phyloP scores from a whole-genome alignment of 352 stramenopile species.

The Phytophthora podocarpi region DNA sequence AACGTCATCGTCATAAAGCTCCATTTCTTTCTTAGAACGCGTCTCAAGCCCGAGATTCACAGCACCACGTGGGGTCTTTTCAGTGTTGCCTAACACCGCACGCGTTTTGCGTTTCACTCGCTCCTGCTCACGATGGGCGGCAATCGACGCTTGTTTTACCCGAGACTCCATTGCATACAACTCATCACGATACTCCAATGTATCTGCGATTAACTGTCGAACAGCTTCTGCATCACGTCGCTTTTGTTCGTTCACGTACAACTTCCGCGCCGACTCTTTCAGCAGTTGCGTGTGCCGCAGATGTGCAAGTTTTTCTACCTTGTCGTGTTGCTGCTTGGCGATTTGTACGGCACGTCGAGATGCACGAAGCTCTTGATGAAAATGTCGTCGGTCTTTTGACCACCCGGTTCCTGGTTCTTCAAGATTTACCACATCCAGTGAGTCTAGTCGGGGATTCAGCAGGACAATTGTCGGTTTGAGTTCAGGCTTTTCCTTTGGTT shows the following conservation, averaged over 20 bases:
- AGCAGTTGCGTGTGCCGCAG: conserved; percentile 47
- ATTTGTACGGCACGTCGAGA: conserved; percentile 51
- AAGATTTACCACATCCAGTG: conserved; percentile 2
- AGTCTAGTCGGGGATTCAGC: conserved; percentile 17
- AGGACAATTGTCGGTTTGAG: conserved; percentile 45
- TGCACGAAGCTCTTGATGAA: conserved; percentile 45
- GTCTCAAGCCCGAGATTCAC: conserved; percentile 46
- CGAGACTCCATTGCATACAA: conserved; percentile 41
- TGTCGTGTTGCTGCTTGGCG: conserved; percentile 42
- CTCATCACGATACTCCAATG: conserved; percentile 64
- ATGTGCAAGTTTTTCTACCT: conserved; percentile 44
- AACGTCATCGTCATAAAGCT: conserved; percentile 17
- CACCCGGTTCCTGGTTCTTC: conserved; percentile 36
- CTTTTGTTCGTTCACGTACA: conserved; percentile 30
- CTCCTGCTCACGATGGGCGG: conserved; percentile 49
- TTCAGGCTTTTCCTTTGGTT: conserved; percentile 10
- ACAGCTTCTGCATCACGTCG: conserved; percentile 51
- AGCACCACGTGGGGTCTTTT: conserved; percentile 35
- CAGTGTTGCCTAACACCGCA: conserved; percentile 34
- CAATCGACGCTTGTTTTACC: conserved; percentile 49
- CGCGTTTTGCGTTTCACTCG: conserved; percentile 40
- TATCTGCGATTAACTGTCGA: conserved; percentile 53
- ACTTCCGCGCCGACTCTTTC: conserved; percentile 18
- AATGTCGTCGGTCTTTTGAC: conserved; percentile 44
- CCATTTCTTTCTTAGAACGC: conserved; percentile 51